Evolutionary conservation across 1,139 yeast genomes (phyloP), one percentile per base, ranked within the genome.

Genomic region (Lodderomyces beijingensis): DNA sequence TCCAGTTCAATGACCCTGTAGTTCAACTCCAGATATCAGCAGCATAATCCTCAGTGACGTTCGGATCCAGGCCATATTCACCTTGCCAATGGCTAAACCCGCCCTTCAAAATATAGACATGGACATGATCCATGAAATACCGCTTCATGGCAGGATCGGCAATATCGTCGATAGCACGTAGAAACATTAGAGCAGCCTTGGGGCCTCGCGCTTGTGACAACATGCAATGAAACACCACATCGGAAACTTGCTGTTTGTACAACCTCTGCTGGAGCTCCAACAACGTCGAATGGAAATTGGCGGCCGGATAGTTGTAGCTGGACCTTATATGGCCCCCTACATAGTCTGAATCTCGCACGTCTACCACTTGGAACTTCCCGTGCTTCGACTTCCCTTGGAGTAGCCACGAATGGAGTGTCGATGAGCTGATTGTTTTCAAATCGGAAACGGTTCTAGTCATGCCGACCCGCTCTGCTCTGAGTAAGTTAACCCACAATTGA

Each of bases 131-230:
- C 12, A 30, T 16, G 25, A 59, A 50, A 33, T 43, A 50, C 14
- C 55, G 55, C 23, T 38, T 39, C 12, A 52, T 38, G 6, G 49
- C 42, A 25, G 53, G 45, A 20, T 63, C 60, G 6, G 51, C 49
- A 1, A 60, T 54, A 3, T 65, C 73, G 23, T 64, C 57, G 12
- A 80, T 50, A 13, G 70, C 64, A 42, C 91, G 61, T 39, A 79
- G 57, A 46, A 83, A 84, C 46, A 68, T 68, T 53, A 79, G 62
- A 0, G 96, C 88, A 3, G 95, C 74, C 6, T 85, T 65, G 0
- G 97, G 97, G 0, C 97, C 97, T 30, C 97, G 65, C 38, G 80
- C 93, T 56, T 89, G 96, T 3, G 93, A 81, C 28, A 85, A 66
- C 25, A 88, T 89, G 57, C 97, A 91, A 54, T 89, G 96, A 61